Evolutionary conservation across 78 protist species (phyloP), one percentile per base, ranked within the genome.

Genomic region (Acrasis kona): DNA sequence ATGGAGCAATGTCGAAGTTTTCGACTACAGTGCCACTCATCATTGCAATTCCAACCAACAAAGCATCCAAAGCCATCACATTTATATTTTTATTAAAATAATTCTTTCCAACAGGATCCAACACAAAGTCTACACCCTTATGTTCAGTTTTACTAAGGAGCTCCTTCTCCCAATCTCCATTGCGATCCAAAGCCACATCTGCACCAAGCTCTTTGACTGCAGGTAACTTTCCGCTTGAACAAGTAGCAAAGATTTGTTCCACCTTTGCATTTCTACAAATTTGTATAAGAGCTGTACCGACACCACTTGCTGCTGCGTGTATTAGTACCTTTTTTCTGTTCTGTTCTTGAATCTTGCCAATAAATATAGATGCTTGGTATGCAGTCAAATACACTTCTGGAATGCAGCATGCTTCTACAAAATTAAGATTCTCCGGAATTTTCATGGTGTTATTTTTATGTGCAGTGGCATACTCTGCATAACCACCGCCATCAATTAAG

Each of bases 381-480:
- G 84, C 84, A 0, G 84, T 79, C 57, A 79, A 37, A 58, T 41
- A 79, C 0, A 34, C 72, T 41, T 79, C 76, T 28, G 75, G 76
- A 8, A 79, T 42, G 0, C 65, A 70, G 1, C 76, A 77, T 1
- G 72, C 84, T 12, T 41, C 36, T 30, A 0, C 19, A 10, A 72
- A 31, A 9, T 57, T 1, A 35, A 64, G 9, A 3, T 31, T 40
- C 3, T 7, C 27, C 0, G 84, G 84, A 19, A 79, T 35, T 0
- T 41, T 70, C 40, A 79, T 41, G 41, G 5, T n/a, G 3, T 32
- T 32, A 19, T 19, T 66, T 0, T 0, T 74, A n/a, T 30, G 41
- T 36, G 66, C 36, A 3, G 35, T 9, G 42, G 27, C 41, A 6
- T 70, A 71, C 32, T 79, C 77, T 2, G 74, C 77, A 27, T 79